Conservation (phyloP, 1,284 basidiomycete genomes). For the Xerocomus nothofagi region DNA sequence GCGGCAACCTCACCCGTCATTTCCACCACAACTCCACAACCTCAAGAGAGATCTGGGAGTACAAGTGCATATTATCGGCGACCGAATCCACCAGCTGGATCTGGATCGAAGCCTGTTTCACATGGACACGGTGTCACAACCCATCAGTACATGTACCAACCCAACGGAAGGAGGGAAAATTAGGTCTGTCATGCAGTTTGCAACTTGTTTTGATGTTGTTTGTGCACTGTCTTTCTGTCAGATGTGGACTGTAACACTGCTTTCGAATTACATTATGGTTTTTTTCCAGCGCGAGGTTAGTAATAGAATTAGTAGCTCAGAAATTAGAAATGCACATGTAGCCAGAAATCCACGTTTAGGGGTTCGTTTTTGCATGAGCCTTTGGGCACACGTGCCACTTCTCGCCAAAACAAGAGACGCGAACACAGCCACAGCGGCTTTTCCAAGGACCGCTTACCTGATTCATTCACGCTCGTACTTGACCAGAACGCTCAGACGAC, state of each 20-base stretch:
- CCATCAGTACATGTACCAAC: constrained; percentile 48
- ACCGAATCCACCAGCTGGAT: constrained; percentile 28
- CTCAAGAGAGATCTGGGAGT: constrained; percentile 32
- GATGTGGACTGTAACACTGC: constrained; percentile 5
- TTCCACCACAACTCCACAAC: constrained; percentile 26
- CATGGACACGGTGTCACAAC: constrained; percentile 35
- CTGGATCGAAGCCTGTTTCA: constrained; percentile 36
- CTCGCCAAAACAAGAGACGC: constrained; percentile 23
- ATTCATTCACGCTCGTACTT: constrained; percentile 19
- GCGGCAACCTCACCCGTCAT: constrained; percentile 42
- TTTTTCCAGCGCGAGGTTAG: constrained; percentile 20
- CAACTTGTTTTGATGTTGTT: constrained; percentile 3
- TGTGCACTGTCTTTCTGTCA: constrained; percentile 10
- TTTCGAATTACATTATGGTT: constrained; percentile 17
- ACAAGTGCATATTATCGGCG: constrained; percentile 38
- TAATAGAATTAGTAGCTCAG: too few species aligned
- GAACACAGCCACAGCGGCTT: constrained; percentile 29
- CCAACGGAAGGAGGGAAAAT: constrained; percentile 39
- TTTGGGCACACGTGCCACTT: constrained; percentile 22
- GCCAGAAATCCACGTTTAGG: not conserved
- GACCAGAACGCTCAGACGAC: constrained; percentile 27
- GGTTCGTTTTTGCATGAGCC: constrained; percentile 30
- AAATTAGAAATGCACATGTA: not conserved
- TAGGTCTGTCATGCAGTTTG: constrained; percentile 10
- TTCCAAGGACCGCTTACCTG: constrained; percentile 12